phyloP scores from a whole-genome alignment of 305 asterid genomes.

The Fraxinus ornus region DNA sequence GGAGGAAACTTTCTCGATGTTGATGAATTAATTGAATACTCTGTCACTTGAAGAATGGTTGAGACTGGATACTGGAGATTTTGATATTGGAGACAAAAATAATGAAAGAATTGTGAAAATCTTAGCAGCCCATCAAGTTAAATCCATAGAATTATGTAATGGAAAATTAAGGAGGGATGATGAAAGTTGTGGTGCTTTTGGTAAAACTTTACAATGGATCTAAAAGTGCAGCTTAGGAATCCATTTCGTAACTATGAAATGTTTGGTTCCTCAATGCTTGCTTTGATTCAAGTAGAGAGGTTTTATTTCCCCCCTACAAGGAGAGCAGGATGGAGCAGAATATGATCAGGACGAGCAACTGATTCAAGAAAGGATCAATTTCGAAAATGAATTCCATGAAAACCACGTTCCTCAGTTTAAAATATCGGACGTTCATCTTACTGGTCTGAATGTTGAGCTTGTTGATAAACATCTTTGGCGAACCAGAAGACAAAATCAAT shows the following conservation, averaged over 20 bases:
- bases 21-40: conserved; percentile 41
- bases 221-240: conserved; percentile 80
- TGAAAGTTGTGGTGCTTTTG: conserved; percentile 28
- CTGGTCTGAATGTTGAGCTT: conserved; percentile 48
- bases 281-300: conserved; percentile 54
- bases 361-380: conserved; percentile 16
- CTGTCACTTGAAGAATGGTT: conserved; percentile 67
- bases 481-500: conserved; percentile 49
- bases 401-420: conserved; percentile 36
- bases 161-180: conserved; percentile 18
- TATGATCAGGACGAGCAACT: conserved; percentile 20
- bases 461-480: conserved; percentile 46
- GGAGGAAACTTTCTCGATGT: conserved; percentile 28
- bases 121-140: conserved; percentile 36
- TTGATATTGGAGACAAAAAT: conserved; percentile 27
- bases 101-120: conserved; percentile 31
- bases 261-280: conserved; percentile 74
- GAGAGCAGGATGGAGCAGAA: conserved; percentile 6
- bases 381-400: conserved; percentile 12
- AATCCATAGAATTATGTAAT: conserved; percentile 17
- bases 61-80: conserved; percentile 46
- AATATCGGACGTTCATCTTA: conserved; percentile 49
- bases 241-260: conserved; percentile 64
- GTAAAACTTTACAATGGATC: conserved; percentile 50
- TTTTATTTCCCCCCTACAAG: conserved; percentile 22